Conservation (phyloP, 352 stramenopile genomes). For the Pythium grandisporangium region DNA sequence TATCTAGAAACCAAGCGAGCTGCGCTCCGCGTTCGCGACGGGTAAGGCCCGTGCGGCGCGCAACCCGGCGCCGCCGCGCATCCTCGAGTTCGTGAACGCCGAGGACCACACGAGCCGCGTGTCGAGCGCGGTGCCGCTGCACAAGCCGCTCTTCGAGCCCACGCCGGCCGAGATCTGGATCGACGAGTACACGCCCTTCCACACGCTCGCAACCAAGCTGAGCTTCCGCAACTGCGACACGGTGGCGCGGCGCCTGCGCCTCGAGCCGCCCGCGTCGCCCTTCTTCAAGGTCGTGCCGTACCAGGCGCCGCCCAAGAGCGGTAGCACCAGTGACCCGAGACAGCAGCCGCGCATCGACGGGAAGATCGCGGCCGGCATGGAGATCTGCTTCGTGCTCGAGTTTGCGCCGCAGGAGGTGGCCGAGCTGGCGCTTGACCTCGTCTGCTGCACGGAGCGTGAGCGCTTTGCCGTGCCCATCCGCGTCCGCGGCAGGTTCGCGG, state of each 20-base stretch:
- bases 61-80: slow-evolving; percentile 17
- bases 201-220: slow-evolving; percentile 70
- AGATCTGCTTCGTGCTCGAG: slow-evolving; percentile 85
- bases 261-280: slow-evolving; percentile 76
- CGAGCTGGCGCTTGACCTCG: slow-evolving; percentile 85
- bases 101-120: slow-evolving; percentile 61
- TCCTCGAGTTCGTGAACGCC: slow-evolving; percentile 62
- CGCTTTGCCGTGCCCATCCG: slow-evolving; percentile 90
- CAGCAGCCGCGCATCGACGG: slow-evolving; percentile 44
- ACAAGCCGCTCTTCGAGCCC: slow-evolving; percentile 85
- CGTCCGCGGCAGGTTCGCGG: slow-evolving; percentile 71
- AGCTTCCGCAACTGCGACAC: slow-evolving; percentile 90
- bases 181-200: slow-evolving; percentile 89
- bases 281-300: slow-evolving; percentile 75
- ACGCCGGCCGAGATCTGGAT: slow-evolving; percentile 83
- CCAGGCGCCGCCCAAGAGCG: slow-evolving; percentile 8
- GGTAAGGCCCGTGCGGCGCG: slow-evolving; percentile 39
- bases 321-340: neutral
- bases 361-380: slow-evolving; percentile 92
- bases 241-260: slow-evolving; percentile 85
- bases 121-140: slow-evolving; percentile 63
- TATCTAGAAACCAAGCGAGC: slow-evolving; percentile 50
- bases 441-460: slow-evolving; percentile 92
- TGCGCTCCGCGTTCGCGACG: slow-evolving; percentile 42
- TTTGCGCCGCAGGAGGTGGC: slow-evolving; percentile 87